Evolutionary conservation across 2,329 filamentous ascomycete species (phyloP).

Genomic region (Aspergillus novofumigatus): DNA sequence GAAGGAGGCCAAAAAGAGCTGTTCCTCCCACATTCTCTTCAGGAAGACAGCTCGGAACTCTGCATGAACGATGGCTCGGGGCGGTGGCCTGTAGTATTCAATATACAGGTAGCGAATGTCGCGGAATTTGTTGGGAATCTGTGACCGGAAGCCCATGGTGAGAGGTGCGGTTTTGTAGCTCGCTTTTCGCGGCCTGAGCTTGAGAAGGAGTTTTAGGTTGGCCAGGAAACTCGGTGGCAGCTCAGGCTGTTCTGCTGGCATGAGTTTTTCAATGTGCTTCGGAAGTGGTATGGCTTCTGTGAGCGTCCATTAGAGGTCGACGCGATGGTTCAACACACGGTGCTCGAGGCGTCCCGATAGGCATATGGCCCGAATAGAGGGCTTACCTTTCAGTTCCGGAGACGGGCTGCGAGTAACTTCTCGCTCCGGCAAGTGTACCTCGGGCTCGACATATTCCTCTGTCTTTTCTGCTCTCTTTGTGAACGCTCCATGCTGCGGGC

Average conservation of each 20-base stretch:
- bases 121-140: slow-evolving; percentile 5
- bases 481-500: slow-evolving; percentile 5
- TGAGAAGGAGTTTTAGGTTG: slow-evolving; percentile 11
- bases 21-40: slow-evolving; percentile 24
- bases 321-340: no score
- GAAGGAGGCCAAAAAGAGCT: slow-evolving; percentile 14
- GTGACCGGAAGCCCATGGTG: slow-evolving; percentile 13
- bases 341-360: neutral
- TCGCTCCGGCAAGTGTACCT: neutral
- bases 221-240: slow-evolving; percentile 10
- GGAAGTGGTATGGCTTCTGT: neutral
- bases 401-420: no score
- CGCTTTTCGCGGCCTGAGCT: slow-evolving; percentile 5
- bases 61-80: slow-evolving; percentile 30
- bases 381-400: neutral
- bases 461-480: slow-evolving; percentile 1
- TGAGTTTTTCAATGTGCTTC: neutral
- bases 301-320: neutral
- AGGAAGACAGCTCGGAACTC: slow-evolving; percentile 37
- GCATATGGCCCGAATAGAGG: neutral
- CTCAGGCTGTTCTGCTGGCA: slow-evolving; percentile 1
- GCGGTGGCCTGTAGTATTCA: slow-evolving; percentile 16
- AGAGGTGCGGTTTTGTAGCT: slow-evolving; percentile 6
- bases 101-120: slow-evolving; percentile 13
- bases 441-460: neutral